Evolutionary conservation across 768 basidiomycete genomes (phyloP), one percentile per base, ranked within the genome.

Genomic region (Mycena pura): DNA sequence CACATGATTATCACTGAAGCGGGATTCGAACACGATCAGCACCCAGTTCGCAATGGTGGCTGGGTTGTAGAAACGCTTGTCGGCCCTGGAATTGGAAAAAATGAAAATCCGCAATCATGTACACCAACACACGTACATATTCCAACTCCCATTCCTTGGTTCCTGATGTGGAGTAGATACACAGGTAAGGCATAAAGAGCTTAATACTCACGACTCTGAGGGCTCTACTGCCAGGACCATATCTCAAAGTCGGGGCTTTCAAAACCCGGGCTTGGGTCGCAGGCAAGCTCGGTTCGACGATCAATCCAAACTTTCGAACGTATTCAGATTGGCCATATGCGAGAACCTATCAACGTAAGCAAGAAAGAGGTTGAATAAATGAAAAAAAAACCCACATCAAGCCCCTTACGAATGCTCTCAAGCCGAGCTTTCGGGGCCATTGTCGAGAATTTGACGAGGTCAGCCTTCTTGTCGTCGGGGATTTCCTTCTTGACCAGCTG

Each of bases 401-500:
- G 72, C 2, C 88, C 90, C 15, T 80, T 70, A 2, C 52, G 63
- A 46, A 92, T 90, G 57, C 82, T 83, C 1, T 65, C 69, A 8
- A 92, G 78, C 10, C 89, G 83, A 0, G 87, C 85, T 0, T 66
- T 56, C 0, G 91, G 91, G 40, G 71, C 82, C 76, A 85, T 86
- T 0, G 88, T 90, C 0, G 91, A 82, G 61, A 93, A 92, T 0
- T 80, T 79, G 0, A 92, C 78, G 3, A 92, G 82, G 1, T 82
- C 78, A 49, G 80, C 83, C 0, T 86, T 87, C 67, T 86, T 86
- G 41, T 91, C 88, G 0, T 85, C 77, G 0, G 90, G 89, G 0
- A 93, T 77, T 47, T 90, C 86, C 64, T 88, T 90, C 39, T 85
- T 80, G 80, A 90, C 86, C 36, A 91, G 84, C 66, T 93, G 91